A percentile compares a stretch with the other conserved stretches of the same genome.
phyloP scores from a whole-genome alignment of 805 yeast species.

The Sungouiella thailandica region DNA sequence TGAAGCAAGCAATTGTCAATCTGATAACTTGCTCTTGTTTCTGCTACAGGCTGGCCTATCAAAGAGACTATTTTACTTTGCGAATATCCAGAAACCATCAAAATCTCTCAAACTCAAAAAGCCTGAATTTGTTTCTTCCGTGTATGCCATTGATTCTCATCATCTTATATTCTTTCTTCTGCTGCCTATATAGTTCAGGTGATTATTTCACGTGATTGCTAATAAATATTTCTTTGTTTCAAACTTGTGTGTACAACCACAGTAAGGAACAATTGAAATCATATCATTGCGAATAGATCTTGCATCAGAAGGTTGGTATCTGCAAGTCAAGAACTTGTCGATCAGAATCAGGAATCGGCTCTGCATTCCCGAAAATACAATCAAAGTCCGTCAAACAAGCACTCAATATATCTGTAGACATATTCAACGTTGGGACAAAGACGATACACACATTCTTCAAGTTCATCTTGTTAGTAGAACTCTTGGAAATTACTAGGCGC shows the following conservation, averaged over 20 bases:
- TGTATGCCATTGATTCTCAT: too few species aligned
- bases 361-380: conserved; percentile 53
- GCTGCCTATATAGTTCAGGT: too few species aligned
- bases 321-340: conserved; percentile 49
- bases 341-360: conserved; percentile 35
- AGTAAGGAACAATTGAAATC: neutral
- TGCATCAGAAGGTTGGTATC: conserved; percentile 41
- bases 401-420: conserved; percentile 57
- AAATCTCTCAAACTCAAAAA: too few species aligned
- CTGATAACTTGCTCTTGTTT: too few species aligned
- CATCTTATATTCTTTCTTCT: too few species aligned
- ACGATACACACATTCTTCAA: conserved; percentile 73
- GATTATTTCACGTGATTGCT: neutral
- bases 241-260: neutral
- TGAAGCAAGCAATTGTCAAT: too few species aligned
- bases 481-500: conserved; percentile 56
- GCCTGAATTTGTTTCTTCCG: too few species aligned
- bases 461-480: conserved; percentile 75
- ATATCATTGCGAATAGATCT: too few species aligned
- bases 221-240: neutral
- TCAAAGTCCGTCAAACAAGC: conserved; percentile 58
- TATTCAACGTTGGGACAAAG: conserved; percentile 73
- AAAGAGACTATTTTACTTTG: too few species aligned
- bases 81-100: too few species aligned
- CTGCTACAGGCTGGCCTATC: too few species aligned